Conservation (phyloP, 2,329 filamentous ascomycete genomes). For the Colletotrichum neosansevieriae region DNA sequence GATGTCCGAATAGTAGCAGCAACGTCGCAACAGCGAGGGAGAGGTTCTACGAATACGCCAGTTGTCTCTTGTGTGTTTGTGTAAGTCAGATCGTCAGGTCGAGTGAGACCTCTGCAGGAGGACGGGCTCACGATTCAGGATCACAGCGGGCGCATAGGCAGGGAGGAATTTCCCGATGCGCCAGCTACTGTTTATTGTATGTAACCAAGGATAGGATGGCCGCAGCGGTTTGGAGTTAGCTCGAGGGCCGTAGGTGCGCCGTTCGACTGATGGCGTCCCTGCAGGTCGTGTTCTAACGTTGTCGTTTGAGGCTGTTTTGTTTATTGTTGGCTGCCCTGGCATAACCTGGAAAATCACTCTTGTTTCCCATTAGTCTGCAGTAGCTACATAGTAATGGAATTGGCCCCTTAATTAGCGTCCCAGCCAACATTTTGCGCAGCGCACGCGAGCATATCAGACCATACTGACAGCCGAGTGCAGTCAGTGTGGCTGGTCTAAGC, state of each 20-base stretch:
- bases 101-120: conserved; percentile 23
- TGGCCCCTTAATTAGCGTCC: conserved; percentile 32
- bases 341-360: neutral
- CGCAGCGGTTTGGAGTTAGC: conserved; percentile 14
- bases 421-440: conserved; percentile 36
- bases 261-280: neutral
- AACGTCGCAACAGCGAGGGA: conserved; percentile 19
- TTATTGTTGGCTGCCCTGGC: conserved; percentile 5
- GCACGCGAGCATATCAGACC: conserved; percentile 27
- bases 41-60: conserved; percentile 14
- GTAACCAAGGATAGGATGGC: neutral
- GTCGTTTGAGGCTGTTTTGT: conserved; percentile 11
- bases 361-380: neutral
- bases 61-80: conserved; percentile 15
- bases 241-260: conserved; percentile 15
- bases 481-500: conserved; percentile 7
- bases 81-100: conserved; percentile 29
- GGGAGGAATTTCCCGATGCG: conserved; percentile 13
- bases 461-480: conserved; percentile 15
- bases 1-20: conserved; percentile 1
- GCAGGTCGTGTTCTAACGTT: neutral
- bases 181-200: neutral
- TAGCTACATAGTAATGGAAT: conserved; percentile 13
- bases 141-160: conserved; percentile 18
- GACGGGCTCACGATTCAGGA: conserved; percentile 12